Percentiles rank a stretch among this genome's conserved stretches.
These are phyloP conservation scores for Asterophora lycoperdoides DNA, from an alignment of 768 basidiomycete genomes.

Conservation along the genomic window DNA sequence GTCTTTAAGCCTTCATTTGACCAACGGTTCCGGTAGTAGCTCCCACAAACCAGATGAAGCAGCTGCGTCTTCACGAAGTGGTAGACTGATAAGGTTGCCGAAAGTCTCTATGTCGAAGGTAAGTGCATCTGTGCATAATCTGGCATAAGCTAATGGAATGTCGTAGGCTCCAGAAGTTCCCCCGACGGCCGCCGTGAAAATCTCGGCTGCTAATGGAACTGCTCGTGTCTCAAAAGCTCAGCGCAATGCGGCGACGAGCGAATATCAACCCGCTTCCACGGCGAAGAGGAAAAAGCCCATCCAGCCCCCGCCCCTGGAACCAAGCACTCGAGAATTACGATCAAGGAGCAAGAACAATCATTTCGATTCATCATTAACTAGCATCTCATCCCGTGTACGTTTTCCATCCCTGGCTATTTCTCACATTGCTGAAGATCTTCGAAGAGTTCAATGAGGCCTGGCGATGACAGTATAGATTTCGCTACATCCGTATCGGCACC, in stretches of 20 bases:
- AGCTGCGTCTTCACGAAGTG: constrained; percentile 14
- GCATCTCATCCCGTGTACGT: constrained; percentile 37
- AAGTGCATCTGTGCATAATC: background rate
- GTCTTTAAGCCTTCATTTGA: constrained; percentile 3
- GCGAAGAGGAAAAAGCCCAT: constrained; percentile 34
- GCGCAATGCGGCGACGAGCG: constrained; percentile 22
- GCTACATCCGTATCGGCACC: constrained; percentile 17
- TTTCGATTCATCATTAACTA: constrained; percentile 33
- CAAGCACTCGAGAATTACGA: constrained; percentile 41
- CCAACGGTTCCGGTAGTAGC: constrained; percentile 15
- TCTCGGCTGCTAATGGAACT: constrained; percentile 13
- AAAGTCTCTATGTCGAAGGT: constrained; percentile 16
- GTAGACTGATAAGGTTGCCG: constrained; percentile 13
- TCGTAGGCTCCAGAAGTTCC: constrained; percentile 3
- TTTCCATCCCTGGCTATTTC: background rate
- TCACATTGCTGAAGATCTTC: background rate
- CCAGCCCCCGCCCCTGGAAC: constrained; percentile 22
- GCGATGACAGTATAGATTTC: constrained; percentile 22
- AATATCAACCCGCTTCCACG: constrained; percentile 33
- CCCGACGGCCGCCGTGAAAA: constrained; percentile 13
- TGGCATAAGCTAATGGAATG: background rate
- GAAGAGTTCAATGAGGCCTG: constrained; percentile 22
- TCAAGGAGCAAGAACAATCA: constrained; percentile 40
- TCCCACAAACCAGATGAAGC: constrained; percentile 28
- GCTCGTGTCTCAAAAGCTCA: constrained; percentile 9